These are phyloP conservation scores for Neoboletus magnificus DNA, from an alignment of 768 basidiomycete species.

Conservation along the genomic window DNA sequence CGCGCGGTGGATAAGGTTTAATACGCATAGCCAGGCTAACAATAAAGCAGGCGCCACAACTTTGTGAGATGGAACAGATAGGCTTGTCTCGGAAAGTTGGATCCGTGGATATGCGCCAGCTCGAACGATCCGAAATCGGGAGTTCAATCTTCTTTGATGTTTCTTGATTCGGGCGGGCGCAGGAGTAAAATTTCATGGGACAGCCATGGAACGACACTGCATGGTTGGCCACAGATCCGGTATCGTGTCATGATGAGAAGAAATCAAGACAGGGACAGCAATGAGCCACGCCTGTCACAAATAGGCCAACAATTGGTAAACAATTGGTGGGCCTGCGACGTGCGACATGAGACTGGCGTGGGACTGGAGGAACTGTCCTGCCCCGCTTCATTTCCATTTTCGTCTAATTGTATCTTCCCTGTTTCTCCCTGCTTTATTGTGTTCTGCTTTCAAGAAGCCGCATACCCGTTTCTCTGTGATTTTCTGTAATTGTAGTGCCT, in stretches of 20 bases:
- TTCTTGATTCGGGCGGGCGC: constrained; percentile 30
- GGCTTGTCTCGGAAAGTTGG: constrained; percentile 14
- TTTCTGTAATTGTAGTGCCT: constrained; percentile 30
- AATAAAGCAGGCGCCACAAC: constrained; percentile 18
- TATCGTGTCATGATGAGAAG: constrained; percentile 17
- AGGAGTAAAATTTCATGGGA: constrained; percentile 17
- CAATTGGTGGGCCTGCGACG: constrained; percentile 31
- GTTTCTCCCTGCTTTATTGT: constrained; percentile 35
- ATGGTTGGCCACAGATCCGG: constrained; percentile 23
- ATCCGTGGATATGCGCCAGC: constrained; percentile 4
- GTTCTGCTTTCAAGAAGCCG: constrained; percentile 28
- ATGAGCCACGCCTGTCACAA: constrained; percentile 12
- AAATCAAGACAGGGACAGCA: constrained; percentile 11
- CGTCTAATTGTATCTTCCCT: constrained; percentile 35
- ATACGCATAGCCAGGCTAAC: constrained; percentile 11
- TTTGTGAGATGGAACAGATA: constrained; percentile 6
- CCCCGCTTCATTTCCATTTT: constrained; percentile 30
- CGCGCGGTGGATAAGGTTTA: constrained; percentile 22
- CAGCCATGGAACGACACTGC: constrained; percentile 7
- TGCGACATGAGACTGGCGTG: constrained; percentile 19
- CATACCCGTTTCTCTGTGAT: constrained; percentile 18
- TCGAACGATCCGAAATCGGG: constrained; percentile 20
- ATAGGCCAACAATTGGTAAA: constrained; percentile 19
- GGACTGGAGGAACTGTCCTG: constrained; percentile 3
- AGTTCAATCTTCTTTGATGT: constrained; percentile 25